Conservation (phyloP, 1,284 basidiomycete species). For the Puccinia triticina region DNA sequence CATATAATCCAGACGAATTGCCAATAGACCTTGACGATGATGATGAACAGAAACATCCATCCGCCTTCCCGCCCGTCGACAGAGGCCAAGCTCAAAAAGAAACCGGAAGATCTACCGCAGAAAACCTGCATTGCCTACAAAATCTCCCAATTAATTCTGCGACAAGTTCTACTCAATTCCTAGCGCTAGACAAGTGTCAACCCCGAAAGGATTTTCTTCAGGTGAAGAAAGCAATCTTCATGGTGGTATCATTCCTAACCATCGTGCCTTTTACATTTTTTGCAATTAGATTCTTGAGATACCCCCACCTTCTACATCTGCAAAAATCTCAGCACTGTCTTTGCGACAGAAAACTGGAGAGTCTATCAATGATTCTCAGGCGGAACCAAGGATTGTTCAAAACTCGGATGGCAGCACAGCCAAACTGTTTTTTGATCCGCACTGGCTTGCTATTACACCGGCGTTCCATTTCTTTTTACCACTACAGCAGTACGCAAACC, state of each 20-base stretch:
- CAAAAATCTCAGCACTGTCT: not conserved
- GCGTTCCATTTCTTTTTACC: conserved; percentile 81
- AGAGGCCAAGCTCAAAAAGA: conserved; percentile 59
- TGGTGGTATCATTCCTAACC: not conserved
- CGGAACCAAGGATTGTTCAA: not conserved
- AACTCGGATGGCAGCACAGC: conserved; percentile 10
- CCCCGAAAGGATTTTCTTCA: conserved; percentile 81
- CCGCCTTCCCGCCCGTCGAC: conserved; percentile 35
- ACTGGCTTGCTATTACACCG: conserved; percentile 91
- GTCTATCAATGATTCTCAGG: not conserved
- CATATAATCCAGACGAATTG: conserved; percentile 68
- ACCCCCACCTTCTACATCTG: not conserved
- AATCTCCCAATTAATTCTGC: conserved; percentile 56
- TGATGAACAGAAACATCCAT: conserved; percentile 5
- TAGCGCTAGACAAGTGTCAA: conserved; percentile 91
- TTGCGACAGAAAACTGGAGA: not conserved
- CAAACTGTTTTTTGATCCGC: conserved; percentile 69
- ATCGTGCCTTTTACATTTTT: not conserved
- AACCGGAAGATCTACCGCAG: not conserved
- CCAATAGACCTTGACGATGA: conserved; percentile 66
- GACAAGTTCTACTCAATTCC: conserved; percentile 69
- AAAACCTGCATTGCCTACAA: not conserved
- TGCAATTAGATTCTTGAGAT: conserved; percentile 35
- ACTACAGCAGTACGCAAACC: conserved; percentile 63
- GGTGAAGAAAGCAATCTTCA: conserved; percentile 62